phyloP scores from a whole-genome alignment of 257 asterid genomes.

The Solanum sejunctum region DNA sequence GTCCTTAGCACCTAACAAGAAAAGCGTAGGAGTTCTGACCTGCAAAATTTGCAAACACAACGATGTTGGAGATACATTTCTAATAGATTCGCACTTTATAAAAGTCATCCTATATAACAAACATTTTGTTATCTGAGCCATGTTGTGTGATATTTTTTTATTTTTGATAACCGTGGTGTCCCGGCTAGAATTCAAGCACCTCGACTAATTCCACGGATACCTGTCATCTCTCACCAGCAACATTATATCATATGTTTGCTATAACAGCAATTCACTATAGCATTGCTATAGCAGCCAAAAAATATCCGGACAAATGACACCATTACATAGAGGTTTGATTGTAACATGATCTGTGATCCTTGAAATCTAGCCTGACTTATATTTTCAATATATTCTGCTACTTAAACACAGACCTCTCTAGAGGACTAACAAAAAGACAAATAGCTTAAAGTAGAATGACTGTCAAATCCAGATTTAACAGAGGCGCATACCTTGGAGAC shows the following conservation, averaged over 20 bases:
- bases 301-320: neutral
- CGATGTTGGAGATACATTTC: neutral
- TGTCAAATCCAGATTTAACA: neutral
- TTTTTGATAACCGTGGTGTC: neutral
- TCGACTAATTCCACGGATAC: neutral
- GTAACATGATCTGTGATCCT: neutral
- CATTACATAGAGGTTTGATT: neutral
- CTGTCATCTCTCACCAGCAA: neutral
- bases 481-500: constrained; percentile 44
- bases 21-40: constrained; percentile 81
- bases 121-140: neutral
- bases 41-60: constrained; percentile 14
- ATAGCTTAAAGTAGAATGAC: neutral
- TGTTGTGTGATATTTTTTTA: neutral
- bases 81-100: neutral
- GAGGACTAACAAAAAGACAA: neutral
- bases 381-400: neutral
- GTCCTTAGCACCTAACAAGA: constrained; percentile 85
- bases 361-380: neutral
- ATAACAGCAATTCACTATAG: neutral
- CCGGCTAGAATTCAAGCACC: neutral
- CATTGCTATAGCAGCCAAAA: neutral
- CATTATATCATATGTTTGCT: neutral
- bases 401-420: neutral
- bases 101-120: neutral